These are phyloP conservation scores for Phylloporus scabripes DNA, from an alignment of 768 basidiomycete species.

Conservation along the genomic window DNA sequence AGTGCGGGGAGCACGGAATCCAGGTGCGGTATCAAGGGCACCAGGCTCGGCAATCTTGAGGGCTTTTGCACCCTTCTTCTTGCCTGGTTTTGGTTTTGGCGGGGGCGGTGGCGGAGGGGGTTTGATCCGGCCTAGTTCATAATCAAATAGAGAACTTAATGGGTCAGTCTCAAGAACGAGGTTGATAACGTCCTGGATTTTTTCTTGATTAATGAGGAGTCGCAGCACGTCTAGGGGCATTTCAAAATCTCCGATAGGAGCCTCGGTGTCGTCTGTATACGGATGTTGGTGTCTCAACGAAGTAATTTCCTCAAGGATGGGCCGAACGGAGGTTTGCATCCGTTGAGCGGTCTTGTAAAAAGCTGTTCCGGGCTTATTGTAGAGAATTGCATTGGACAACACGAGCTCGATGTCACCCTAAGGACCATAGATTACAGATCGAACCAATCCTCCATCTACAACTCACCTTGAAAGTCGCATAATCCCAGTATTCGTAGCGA, in stretches of 20 bases:
- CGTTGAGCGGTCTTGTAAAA: constrained; percentile 66
- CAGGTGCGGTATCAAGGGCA: constrained; percentile 38
- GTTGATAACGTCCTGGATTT: constrained; percentile 48
- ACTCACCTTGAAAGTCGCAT: constrained; percentile 64
- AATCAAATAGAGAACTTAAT: constrained; percentile 61
- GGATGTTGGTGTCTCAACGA: constrained; percentile 17
- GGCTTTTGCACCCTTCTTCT: constrained; percentile 34
- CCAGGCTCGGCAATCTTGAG: constrained; percentile 17
- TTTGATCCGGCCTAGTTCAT: constrained; percentile 58
- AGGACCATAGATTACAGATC: background rate
- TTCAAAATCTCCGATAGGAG: constrained; percentile 65
- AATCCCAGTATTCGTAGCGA: constrained; percentile 74
- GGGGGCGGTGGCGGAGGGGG: constrained; percentile 56
- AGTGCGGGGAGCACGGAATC: constrained; percentile 47
- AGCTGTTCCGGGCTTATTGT: constrained; percentile 71
- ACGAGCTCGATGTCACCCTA: constrained; percentile 84
- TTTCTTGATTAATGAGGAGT: constrained; percentile 48
- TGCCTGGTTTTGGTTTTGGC: constrained; percentile 37
- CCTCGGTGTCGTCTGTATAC: constrained; percentile 4
- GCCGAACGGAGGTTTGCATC: constrained; percentile 44
- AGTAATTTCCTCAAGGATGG: constrained; percentile 31
- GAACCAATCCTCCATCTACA: background rate
- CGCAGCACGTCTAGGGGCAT: constrained; percentile 54
- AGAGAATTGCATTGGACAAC: constrained; percentile 76
- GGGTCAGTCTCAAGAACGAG: constrained; percentile 54